Conservation (phyloP, 257 asterid species). For the Paulownia fortunei region DNA sequence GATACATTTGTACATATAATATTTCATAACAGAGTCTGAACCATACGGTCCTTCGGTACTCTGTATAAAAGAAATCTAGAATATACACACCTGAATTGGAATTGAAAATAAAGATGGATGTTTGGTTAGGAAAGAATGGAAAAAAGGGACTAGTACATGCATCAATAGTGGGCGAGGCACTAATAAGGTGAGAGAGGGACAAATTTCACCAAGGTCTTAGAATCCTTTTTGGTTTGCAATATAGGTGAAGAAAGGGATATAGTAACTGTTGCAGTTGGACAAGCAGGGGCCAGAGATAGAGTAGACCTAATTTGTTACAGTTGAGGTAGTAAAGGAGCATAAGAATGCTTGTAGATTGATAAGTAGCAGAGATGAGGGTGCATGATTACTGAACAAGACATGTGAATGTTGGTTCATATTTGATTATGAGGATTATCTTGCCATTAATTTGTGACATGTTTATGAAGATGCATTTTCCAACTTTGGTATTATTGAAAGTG, state of each 20-base stretch:
- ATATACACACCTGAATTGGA: background rate
- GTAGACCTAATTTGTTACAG: constrained; percentile 7
- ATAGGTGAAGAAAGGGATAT: background rate
- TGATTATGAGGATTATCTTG: background rate
- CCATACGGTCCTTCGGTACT: background rate
- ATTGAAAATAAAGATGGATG: background rate
- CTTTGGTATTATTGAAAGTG: background rate
- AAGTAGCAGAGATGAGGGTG: background rate
- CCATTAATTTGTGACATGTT: constrained; percentile 3
- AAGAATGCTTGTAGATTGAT: constrained; percentile 15
- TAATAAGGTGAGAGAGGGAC: background rate
- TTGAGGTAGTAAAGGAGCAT: constrained; percentile 8
- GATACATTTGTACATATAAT: background rate
- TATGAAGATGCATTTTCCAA: background rate
- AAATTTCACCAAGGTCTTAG: background rate
- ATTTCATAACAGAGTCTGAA: constrained; percentile 1
- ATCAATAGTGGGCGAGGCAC: background rate
- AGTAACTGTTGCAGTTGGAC: constrained; percentile 1
- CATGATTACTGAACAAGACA: background rate
- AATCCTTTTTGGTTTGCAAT: background rate
- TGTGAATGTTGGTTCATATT: background rate
- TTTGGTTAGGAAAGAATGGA: background rate
- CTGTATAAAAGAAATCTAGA: background rate
- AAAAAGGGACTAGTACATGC: no score
- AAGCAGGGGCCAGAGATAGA: background rate